A percentile compares a stretch with the other conserved stretches of the same genome.
phyloP scores from a whole-genome alignment of 352 stramenopile species.

The Globisporangium recalcitrans region DNA sequence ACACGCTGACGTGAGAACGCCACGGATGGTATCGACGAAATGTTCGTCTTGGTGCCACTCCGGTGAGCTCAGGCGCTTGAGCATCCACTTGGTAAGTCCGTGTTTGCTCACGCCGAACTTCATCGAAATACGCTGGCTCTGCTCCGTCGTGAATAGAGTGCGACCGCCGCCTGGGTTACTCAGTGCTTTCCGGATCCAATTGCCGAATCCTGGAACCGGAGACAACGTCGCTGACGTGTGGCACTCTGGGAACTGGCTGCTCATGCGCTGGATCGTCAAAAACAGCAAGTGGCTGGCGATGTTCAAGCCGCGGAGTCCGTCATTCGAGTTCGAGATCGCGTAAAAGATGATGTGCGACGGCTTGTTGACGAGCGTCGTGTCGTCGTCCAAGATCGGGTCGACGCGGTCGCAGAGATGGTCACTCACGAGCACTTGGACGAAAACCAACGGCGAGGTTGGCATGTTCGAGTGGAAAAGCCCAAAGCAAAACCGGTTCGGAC shows the following conservation, averaged over 20 bases:
- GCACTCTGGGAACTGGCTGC: conserved; percentile 51
- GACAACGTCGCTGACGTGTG: conserved; percentile 71
- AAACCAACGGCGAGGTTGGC: conserved; percentile 60
- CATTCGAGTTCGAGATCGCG: conserved; percentile 78
- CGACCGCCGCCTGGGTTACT: conserved; percentile 19
- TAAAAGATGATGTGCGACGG: conserved; percentile 85
- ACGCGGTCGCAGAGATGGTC: conserved; percentile 64
- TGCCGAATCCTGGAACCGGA: conserved; percentile 65
- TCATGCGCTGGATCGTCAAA: conserved; percentile 77
- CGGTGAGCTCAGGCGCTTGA: conserved; percentile 41
- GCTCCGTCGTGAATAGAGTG: conserved; percentile 44
- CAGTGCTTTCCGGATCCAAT: conserved; percentile 62
- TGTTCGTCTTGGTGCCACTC: conserved; percentile 47
- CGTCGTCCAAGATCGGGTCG: conserved; percentile 51
- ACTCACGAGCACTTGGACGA: conserved; percentile 71
- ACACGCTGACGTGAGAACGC: conserved; percentile 54
- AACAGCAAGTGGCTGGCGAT: conserved; percentile 81
- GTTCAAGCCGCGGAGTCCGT: conserved; percentile 73
- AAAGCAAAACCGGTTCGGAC: conserved; percentile 70
- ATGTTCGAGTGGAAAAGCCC: conserved; percentile 84
- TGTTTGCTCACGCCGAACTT: conserved; percentile 56
- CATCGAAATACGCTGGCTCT: conserved; percentile 44
- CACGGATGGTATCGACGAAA: conserved; percentile 42
- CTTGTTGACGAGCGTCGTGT: conserved; percentile 31
- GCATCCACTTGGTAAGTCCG: conserved; percentile 62